Percentiles rank a stretch among this genome's conserved stretches.
These are phyloP conservation scores for Chytriomyces hyalinus DNA, from an alignment of 192 early-diverging fungal genomes.

Conservation along the genomic window DNA sequence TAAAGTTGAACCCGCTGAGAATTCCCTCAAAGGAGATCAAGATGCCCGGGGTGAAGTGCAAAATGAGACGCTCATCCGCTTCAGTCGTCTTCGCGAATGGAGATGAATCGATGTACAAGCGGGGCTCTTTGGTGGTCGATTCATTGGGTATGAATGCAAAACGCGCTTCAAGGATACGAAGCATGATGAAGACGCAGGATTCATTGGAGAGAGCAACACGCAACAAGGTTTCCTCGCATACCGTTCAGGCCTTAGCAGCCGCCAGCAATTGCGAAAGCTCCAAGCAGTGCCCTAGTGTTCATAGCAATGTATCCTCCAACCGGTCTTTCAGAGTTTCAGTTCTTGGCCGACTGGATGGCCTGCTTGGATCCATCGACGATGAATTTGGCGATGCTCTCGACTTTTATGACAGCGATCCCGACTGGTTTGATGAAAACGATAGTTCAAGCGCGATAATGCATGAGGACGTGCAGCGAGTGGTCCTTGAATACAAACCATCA, in stretches of 20 bases:
- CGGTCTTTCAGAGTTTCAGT: not conserved
- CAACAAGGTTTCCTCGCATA: not conserved
- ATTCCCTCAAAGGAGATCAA: not conserved
- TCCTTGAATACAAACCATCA: not conserved
- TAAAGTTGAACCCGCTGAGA: not conserved
- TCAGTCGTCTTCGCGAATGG: not conserved
- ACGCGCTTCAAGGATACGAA: too few species aligned
- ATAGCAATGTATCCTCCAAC: not conserved
- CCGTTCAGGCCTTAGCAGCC: not conserved
- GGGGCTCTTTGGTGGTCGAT: too few species aligned
- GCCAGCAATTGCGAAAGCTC: not conserved
- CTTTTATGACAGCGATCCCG: not conserved
- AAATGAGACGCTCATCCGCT: not conserved
- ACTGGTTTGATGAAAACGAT: not conserved
- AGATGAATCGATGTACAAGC: too few species aligned
- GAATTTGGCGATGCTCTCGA: not conserved
- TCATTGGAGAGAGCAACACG: not conserved
- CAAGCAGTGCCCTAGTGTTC: not conserved
- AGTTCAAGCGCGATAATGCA: not conserved
- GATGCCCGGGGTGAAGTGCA: not conserved
- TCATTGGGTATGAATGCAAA: too few species aligned
- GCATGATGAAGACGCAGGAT: not conserved
- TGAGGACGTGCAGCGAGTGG: not conserved
- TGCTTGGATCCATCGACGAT: not conserved
- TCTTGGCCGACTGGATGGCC: not conserved